Conservation (phyloP, 148 eudicot genomes). For the Amaranthus hypochondriacus region DNA sequence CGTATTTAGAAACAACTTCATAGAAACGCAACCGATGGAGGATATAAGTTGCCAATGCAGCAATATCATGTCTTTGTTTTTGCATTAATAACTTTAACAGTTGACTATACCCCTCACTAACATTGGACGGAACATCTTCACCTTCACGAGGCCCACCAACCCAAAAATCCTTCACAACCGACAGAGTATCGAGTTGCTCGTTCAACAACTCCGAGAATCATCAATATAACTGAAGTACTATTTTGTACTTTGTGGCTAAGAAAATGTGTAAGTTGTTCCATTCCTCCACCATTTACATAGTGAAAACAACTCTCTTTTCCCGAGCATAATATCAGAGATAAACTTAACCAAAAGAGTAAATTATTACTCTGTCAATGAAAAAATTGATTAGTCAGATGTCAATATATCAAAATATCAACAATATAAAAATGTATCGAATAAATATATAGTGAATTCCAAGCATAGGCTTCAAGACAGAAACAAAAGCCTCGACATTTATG, state of each 20-base stretch:
- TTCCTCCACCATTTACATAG: slow-evolving; percentile 77
- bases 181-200: slow-evolving; percentile 76
- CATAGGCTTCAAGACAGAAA: not conserved
- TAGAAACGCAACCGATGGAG: slow-evolving; percentile 88
- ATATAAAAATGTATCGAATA: not conserved
- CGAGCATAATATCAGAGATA: slow-evolving; percentile 69
- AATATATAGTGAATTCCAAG: not conserved
- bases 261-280: slow-evolving; percentile 63
- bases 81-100: slow-evolving; percentile 76
- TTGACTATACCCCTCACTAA: slow-evolving; percentile 78
- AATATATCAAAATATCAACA: slow-evolving; percentile 10
- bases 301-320: slow-evolving; percentile 88
- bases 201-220: slow-evolving; percentile 86
- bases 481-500: not conserved
- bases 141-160: slow-evolving; percentile 99
- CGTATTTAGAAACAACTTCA: slow-evolving; percentile 87
- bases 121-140: slow-evolving; percentile 63
- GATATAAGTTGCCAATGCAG: slow-evolving; percentile 71
- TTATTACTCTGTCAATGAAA: slow-evolving; percentile 46
- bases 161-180: slow-evolving; percentile 97
- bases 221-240: slow-evolving; percentile 51
- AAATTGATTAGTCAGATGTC: slow-evolving; percentile 11
- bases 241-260: slow-evolving; percentile 39
- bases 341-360: slow-evolving; percentile 67
- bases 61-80: slow-evolving; percentile 83